phyloP scores from a whole-genome alignment of 2,329 filamentous ascomycete species.

The Rhynchosporium graminicola region DNA sequence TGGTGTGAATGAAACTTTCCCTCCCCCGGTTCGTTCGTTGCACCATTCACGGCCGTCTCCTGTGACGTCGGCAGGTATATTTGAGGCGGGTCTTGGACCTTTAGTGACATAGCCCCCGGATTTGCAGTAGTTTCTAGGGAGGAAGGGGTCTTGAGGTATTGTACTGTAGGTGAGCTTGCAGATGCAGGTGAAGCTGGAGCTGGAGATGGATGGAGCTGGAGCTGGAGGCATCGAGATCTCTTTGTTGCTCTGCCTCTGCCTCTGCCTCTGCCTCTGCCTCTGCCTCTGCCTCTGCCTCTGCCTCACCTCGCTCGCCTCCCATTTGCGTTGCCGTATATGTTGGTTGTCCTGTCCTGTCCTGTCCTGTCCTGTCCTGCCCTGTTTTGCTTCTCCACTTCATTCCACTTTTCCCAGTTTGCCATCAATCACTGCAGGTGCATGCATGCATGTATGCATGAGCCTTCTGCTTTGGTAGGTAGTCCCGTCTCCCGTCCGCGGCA shows the following conservation, averaged over 20 bases:
- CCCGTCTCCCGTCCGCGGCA: background rate
- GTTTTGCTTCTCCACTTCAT: background rate
- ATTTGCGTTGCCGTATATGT: background rate
- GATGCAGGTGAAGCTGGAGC: too few relatives aligned
- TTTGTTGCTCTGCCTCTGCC: background rate
- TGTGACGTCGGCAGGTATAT: constrained; percentile 10
- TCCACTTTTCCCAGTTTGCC: background rate
- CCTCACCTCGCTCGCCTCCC: too few relatives aligned
- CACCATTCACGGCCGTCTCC: constrained; percentile 8
- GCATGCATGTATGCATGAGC: background rate
- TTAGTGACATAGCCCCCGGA: constrained; percentile 1
- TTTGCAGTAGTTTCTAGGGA: constrained; percentile 1
- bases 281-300: too few relatives aligned
- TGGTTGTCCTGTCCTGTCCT: background rate
- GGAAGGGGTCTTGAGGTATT: background rate
- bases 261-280: background rate
- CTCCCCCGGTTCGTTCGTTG: background rate
- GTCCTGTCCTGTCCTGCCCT: background rate
- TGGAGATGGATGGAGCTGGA: background rate
- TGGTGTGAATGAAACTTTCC: background rate
- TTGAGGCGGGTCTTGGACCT: background rate
- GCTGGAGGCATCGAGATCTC: constrained; percentile 6
- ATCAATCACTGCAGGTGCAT: background rate
- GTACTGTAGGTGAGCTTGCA: too few relatives aligned
- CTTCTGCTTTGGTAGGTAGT: background rate